Base-by-base conservation (phyloP, 2,329 filamentous ascomycete species). In the Alternaria burnsii region DNA sequence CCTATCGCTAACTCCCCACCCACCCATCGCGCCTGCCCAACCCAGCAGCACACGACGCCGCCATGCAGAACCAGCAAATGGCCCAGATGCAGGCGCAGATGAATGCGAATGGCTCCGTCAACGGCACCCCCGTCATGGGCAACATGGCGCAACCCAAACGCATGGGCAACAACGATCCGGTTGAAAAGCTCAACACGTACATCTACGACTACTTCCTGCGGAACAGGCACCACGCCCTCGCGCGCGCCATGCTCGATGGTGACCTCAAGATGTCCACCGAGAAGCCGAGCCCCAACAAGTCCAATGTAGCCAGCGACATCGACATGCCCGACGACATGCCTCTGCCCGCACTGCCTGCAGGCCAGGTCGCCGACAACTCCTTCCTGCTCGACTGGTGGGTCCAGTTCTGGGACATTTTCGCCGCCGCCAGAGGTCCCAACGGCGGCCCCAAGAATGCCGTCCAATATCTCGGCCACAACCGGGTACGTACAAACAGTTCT, bases 301-400 rank as follows among this genome's bases (percentile, higher is more conserved):
- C 92, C 70, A 91, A 90, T 74, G 78, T 86, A 58, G 72, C 91
- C 56, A 90, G 91, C 62, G 88, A 94, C 75, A 82, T 88, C 61
- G 93, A 94, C n/a, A 86, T 83, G 63, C 95, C 95, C 81, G 91
- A 94, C 68, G 93, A 97, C 73, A 85, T 98, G 40, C 94, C 94
- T 5, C 85, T 87, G 7, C 89, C 93, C 12, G 88, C 88, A 64
- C 83, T 93, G 6, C 88, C 89, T 12, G 85, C 66, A 38, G 67
- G 84, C 75, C 86, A 86, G 50, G 84, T 84, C 62, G 86, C 86
- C 55, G 91, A 90, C 71, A 91, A 87, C 63, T 92, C 92, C 26
- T 98, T 99, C 74, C 84, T 99, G n/a, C 91, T 93, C 70, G 95
- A 98, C 74, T 99, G 95, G 95, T 99, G 96, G 83, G 92, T 90